A percentile compares a stretch with the other conserved stretches of the same genome.
Conservation (phyloP, 768 basidiomycete species). For the Serpula lacrymans region DNA sequence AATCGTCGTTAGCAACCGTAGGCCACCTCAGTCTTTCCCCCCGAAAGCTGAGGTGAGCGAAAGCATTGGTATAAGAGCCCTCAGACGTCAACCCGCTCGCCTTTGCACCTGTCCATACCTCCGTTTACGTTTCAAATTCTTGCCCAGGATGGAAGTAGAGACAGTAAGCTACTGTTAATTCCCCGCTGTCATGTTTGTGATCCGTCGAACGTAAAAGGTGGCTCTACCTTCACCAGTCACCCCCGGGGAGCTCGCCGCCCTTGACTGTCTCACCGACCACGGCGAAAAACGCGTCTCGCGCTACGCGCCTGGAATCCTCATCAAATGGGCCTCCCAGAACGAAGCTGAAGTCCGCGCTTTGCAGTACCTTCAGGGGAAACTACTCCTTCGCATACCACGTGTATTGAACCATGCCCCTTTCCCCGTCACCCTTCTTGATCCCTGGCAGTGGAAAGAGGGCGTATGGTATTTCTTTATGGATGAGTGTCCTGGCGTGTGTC, state of each 20-base stretch:
- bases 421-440: not conserved
- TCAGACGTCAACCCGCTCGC: too few species aligned
- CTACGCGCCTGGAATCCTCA: constrained; percentile 1
- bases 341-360: constrained; percentile 5
- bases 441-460: constrained; percentile 4
- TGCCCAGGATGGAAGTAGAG: too few species aligned
- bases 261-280: not conserved
- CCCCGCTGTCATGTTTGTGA: too few species aligned
- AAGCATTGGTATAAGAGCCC: too few species aligned
- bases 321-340: constrained; percentile 3
- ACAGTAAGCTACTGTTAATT: too few species aligned
- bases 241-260: not conserved
- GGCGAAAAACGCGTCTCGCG: constrained; percentile 2
- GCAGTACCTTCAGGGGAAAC: constrained; percentile 1
- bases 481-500: constrained; percentile 19
- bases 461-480: constrained; percentile 30
- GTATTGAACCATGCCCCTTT: constrained; percentile 7
- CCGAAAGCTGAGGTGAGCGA: too few species aligned
- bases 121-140: too few species aligned
- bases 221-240: constrained; percentile 1
- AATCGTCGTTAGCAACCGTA: too few species aligned
- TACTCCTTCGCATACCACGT: constrained; percentile 3
- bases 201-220: not conserved
- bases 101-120: too few species aligned
- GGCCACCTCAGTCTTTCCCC: too few species aligned